Base-by-base conservation (phyloP, 371 early-diverging fungal genomes). In the Saksenaea oblongispora region DNA sequence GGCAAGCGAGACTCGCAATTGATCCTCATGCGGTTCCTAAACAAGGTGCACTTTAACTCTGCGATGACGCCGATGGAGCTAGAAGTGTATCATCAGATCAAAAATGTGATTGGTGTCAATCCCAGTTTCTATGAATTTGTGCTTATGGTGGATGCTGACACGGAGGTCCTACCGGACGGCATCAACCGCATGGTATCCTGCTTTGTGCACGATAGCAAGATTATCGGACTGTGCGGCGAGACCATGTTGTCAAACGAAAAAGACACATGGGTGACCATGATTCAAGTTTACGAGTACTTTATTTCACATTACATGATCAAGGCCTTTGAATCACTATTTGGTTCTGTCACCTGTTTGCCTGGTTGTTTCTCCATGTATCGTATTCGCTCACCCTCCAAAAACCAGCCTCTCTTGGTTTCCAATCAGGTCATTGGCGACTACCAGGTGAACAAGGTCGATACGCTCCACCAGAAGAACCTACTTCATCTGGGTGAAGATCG, bases 1-100 rank as follows among this genome's bases (percentile, higher is more conserved):
- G 99, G 99, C 66, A 98, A 98, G 83, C 90, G 99, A 66, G 99
- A 98, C 78, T 93, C 95, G 62, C 98, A 99, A 80, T 84, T 99
- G 75, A 83, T 99, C 55, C 84, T 93, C 67, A 97, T 99, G 98
- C 82, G 88, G 54, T 99, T 95, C 87, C 89, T 98, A 69, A 90
- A 92, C 75, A 90, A 93, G 60, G 90, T 98, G 18, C 93, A 95
- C 72, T 93, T 91, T 70, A 87, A 91, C 72, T 41, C 69, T 34
- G 84, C 91, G 56, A 88, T 94, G 89, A 83, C 89, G 15, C 91
- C 93, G 34, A 78, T 94, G 34, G 95, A 95, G 75, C 83, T 89
- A 58, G 94, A 93, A 64, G 86, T 95, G 66, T 95, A 90, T 75
- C 88, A 89, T 64, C 93, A 93, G 67, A 87, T 95, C 77, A 89